Percentiles rank a stretch among this genome's conserved stretches.
phyloP scores from a whole-genome alignment of 768 basidiomycete genomes.

The Rhizopogon vesiculosus region DNA sequence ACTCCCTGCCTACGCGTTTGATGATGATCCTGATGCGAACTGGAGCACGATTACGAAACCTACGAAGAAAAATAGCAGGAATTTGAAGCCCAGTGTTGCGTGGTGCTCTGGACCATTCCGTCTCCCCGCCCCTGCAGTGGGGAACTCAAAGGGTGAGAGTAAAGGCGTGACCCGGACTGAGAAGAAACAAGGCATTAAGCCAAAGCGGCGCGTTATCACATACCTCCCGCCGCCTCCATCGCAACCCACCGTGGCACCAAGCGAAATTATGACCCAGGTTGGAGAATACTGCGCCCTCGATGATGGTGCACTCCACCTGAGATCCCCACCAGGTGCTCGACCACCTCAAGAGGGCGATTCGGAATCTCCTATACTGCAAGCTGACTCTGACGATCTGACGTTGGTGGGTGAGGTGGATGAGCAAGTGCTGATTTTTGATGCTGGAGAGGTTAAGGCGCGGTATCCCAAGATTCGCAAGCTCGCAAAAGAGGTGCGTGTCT shows the following conservation, averaged over 20 bases:
- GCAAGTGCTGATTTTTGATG: slow-evolving; percentile 8
- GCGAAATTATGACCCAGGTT: background rate
- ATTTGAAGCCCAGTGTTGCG: background rate
- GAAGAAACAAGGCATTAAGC: background rate
- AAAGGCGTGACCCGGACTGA: background rate
- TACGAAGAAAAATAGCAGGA: slow-evolving; percentile 2
- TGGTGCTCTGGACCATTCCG: slow-evolving; percentile 17
- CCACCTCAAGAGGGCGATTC: background rate
- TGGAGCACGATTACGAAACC: slow-evolving; percentile 4
- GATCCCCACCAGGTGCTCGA: background rate
- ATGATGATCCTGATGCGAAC: slow-evolving; percentile 14
- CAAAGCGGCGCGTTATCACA: slow-evolving; percentile 20
- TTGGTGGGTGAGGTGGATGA: slow-evolving; percentile 21
- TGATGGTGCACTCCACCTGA: background rate
- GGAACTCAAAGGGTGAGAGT: background rate
- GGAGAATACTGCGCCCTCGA: background rate
- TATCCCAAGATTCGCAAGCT: slow-evolving; percentile 14
- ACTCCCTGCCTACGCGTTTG: slow-evolving; percentile 17
- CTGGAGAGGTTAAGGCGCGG: slow-evolving; percentile 13
- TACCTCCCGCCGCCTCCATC: slow-evolving; percentile 22
- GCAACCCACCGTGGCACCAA: background rate
- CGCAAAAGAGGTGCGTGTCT: slow-evolving; percentile 21
- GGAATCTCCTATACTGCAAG: slow-evolving; percentile 1
- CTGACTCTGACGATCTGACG: slow-evolving; percentile 22
- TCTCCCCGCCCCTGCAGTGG: slow-evolving; percentile 10